Evolutionary conservation across 2,329 filamentous ascomycete genomes (phyloP), one percentile per base, ranked within the genome.

Genomic region (Periconia macrospinosa): DNA sequence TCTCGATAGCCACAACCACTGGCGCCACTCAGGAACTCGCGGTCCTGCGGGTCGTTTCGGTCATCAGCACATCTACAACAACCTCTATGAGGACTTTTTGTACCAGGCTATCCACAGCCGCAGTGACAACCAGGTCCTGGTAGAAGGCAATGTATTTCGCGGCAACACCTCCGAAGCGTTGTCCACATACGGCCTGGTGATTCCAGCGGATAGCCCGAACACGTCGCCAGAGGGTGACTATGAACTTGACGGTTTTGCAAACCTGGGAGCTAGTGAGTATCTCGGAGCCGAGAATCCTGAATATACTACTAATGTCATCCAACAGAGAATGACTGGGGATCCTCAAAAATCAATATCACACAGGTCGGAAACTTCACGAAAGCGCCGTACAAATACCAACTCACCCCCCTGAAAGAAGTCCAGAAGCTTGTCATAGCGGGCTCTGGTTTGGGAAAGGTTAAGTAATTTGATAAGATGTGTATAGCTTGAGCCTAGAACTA

Each of bases 31-130:
- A 64, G 84, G 86, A 75, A 86, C 83, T 3, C 84, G 86, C 49
- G 77, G 76, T 1, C 86, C 87, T 6, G 83, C 82, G 9, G 71
- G 88, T 60, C 84, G 86, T 56, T 89, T 89, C 74, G 86, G 86
- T 23, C 87, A 84, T 49, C 84, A 78, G 14, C 86, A 89, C 75
- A 67, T 83, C 62, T 84, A 80, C 78, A 86, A 83, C 78, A 79
- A 72, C 63, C 73, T 74, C 50, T 75, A 72, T 52, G 59, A 67
- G 11, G 71, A 77, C 43, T 70, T 68, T 35, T 55, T 69, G 30
- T 70, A 70, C 55, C 73, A 75, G 51, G 76, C 72, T 35, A 72
- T 78, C 41, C 75, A 79, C 63, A 75, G 72, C n/a, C 73, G 76
- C 30, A 75, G 71, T 59, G 75, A 76, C 55, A 77, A 77, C 45